phyloP scores from a whole-genome alignment of 495 filamentous ascomycete species.

The Penicillium robsamsonii region DNA sequence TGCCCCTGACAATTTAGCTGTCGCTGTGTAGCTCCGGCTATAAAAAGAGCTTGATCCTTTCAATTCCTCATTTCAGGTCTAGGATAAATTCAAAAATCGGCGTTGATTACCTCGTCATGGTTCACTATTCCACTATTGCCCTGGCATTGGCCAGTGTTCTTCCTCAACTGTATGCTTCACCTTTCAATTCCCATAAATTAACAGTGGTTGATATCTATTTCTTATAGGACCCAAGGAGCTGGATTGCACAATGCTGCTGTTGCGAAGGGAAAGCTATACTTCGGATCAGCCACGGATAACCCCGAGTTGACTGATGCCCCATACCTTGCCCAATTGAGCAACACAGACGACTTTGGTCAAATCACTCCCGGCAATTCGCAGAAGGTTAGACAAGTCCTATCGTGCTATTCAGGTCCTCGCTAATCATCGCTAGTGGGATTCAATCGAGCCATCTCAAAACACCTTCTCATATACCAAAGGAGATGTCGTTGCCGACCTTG shows the following conservation, averaged over 20 bases:
- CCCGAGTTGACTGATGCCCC: constrained; percentile 47
- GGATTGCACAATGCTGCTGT: constrained; percentile 52
- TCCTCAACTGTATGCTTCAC: constrained; percentile 24
- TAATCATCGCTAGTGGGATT: constrained; percentile 42
- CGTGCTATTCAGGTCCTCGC: neutral
- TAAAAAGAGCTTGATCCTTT: constrained; percentile 6
- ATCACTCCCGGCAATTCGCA: constrained; percentile 59
- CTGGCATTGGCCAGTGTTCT: constrained; percentile 28
- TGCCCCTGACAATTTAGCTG: neutral
- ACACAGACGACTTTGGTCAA: constrained; percentile 57
- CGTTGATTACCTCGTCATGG: constrained; percentile 18
- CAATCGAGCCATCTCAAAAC: constrained; percentile 47
- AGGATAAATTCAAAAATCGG: neutral
- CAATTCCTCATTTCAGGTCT: neutral
- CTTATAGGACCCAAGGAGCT: constrained; percentile 20
- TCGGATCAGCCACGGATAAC: constrained; percentile 60
- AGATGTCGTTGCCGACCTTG: constrained; percentile 50
- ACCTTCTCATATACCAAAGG: constrained; percentile 51
- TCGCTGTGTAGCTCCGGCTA: neutral
- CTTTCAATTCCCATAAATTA: neutral
- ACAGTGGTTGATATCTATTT: neutral
- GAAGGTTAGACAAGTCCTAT: constrained; percentile 35
- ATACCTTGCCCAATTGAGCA: constrained; percentile 46
- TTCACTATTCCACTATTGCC: constrained; percentile 20
- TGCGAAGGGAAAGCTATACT: constrained; percentile 53